Base-by-base conservation (phyloP, 257 asterid genomes). In the Capsicum baccatum region DNA sequence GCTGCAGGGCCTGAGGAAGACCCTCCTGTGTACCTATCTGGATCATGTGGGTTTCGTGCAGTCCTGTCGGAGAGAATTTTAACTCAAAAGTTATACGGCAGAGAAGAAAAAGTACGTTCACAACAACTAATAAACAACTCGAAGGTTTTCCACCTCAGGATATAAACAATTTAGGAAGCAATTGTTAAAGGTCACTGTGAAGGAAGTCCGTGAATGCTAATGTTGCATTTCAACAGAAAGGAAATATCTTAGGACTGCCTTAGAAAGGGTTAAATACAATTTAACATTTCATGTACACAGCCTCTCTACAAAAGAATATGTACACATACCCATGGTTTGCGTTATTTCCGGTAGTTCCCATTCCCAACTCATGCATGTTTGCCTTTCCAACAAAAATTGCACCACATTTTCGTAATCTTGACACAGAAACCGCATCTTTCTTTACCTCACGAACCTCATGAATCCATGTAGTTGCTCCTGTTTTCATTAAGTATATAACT, bases 1-100 rank as follows among this genome's bases (percentile, higher is more conserved):
- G 99, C 99, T 14, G 98, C 97, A 2, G 99, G 97, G 56, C 99
- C 99, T 56, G 99, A 97, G 81, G 98, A 97, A 87, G 99, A 97
- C 79, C 99, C 99, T 66, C 99, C 99, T 5, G 99, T 94, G 88
- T 94, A 97, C 88, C 98, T 91, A 85, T 93, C 92, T 59, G 95
- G 98, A 87, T 88, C 97, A 91, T 97, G 97, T 58, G 99, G 99
- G 87, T 97, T 97, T 93, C 99, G 91, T 84, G 98, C 83, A 17
- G 99, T 97, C 84, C 99, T 97, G 97, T 88, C 60, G 68, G 13
- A 76, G 82, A 37, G 55, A 79, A 54, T 13, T 47, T 6, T 47
- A 0, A 64, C 47, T 11, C 16, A 21, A 42, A 60, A 21, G 26
- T 62, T 64, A 26, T 19, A 82, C 33, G 39, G 58, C 11, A 71